Conservation (phyloP, 202 grass and related monocot genomes). For the Carex arenaria region DNA sequence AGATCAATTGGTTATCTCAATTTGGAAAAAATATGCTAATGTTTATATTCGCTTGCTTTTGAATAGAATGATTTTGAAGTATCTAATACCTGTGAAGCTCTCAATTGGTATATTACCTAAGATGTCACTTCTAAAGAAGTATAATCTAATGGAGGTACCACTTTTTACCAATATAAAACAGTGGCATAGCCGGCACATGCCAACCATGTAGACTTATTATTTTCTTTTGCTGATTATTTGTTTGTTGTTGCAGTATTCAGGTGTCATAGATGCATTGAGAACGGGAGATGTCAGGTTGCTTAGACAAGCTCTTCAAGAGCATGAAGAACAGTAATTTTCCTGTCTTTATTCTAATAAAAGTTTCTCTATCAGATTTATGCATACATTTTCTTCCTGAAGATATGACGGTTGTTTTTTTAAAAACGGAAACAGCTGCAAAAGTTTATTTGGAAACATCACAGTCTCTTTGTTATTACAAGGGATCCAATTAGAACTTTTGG, state of each 20-base stretch:
- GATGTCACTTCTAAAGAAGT: slow-evolving; percentile 52
- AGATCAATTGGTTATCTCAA: not conserved
- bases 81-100: slow-evolving; percentile 89
- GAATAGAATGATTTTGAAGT: slow-evolving; percentile 92
- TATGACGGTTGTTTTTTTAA: not conserved
- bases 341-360: not conserved
- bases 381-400: not conserved
- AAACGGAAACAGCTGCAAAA: not conserved
- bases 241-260: slow-evolving; percentile 68
- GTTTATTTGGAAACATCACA: not conserved
- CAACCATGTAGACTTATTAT: not conserved
- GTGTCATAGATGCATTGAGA: slow-evolving; percentile 67
- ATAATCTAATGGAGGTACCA: slow-evolving; percentile 82
- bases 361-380: not conserved
- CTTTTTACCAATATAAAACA: not conserved
- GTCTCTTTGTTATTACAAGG: not conserved
- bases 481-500: not conserved
- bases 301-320: slow-evolving; percentile 60
- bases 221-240: slow-evolving; percentile 19
- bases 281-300: slow-evolving; percentile 87
- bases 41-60: slow-evolving; percentile 23
- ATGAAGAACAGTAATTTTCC: slow-evolving; percentile 72
- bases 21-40: not conserved
- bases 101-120: slow-evolving; percentile 82
- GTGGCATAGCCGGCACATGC: not conserved